Evolutionary conservation across 1,139 yeast genomes (phyloP), one percentile per base, ranked within the genome.

Genomic region (Saccharomyces hybrid): DNA sequence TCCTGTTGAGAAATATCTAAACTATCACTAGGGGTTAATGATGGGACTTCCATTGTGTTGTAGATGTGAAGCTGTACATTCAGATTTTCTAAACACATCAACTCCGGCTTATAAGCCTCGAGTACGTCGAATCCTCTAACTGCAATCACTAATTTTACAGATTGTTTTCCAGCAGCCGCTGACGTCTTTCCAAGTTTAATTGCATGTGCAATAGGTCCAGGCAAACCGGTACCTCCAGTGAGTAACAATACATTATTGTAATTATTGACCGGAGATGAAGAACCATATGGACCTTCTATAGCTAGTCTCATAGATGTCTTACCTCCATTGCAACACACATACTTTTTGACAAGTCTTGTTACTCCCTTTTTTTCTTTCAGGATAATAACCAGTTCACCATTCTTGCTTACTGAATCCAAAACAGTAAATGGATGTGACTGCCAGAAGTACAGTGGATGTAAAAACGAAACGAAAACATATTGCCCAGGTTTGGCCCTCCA

Each of bases 191-290:
- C 28, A 26, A 26, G 28, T 26, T 26, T 26, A 26, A 26, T 26
- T 7, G 57, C 75, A 57, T 74, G 73, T 14, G 70, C 64, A 49
- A 67, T 65, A n/a, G 74, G 74, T 50, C 86, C 86, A 13, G 95
- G 86, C 58, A 88, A 77, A 62, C 95, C 96, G 57, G 84, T 84
- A 52, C 93, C 93, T 58, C 90, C 87, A 1, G 85, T 82, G 53
- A 86, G 62, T 50, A 86, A 73, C 16, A 84, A 67, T 4, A 77
- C 73, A 53, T 77, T 78, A 52, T 81, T 82, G 64, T 79, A 85
- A 26, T 26, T 5, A 26, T 26, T 26, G 8, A 26, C 28, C 7
- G 28, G 28, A 7, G 28, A 26, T 8, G 28, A 49, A 31, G 56
- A 50, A 58, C 88, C 86, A 63, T 84, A 84, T 0, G 89, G 88